These are phyloP conservation scores for Paecilomyces formosus DNA, from an alignment of 2,329 filamentous ascomycete species.

Conservation along the genomic window DNA sequence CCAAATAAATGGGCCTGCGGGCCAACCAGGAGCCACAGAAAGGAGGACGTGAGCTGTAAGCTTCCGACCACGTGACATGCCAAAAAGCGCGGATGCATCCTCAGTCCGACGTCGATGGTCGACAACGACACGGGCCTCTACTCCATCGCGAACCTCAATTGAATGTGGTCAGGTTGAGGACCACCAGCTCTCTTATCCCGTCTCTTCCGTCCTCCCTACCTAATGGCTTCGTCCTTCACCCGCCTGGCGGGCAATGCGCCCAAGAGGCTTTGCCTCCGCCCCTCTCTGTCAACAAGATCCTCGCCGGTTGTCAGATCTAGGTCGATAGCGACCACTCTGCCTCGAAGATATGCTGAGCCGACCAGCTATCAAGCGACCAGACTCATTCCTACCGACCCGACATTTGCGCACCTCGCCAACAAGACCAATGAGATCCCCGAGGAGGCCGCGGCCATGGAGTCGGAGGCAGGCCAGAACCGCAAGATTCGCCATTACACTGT, in stretches of 20 bases:
- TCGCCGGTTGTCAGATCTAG: conserved; percentile 41
- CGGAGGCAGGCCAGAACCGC: conserved; percentile 45
- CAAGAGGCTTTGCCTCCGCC: conserved; percentile 51
- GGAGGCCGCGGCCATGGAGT: conserved; percentile 41
- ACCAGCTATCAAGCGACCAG: conserved; percentile 43
- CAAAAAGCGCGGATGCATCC: conserved; percentile 23
- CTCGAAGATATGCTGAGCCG: conserved; percentile 47
- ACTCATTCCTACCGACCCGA: conserved; percentile 51
- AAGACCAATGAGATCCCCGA: conserved; percentile 33
- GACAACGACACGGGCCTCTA: conserved; percentile 17
- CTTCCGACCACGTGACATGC: not conserved
- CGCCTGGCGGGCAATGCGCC: conserved; percentile 53
- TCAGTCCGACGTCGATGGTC: conserved; percentile 23
- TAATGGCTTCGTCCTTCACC: conserved; percentile 55
- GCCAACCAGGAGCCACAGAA: not conserved
- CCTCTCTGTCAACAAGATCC: conserved; percentile 38
- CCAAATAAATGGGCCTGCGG: not conserved
- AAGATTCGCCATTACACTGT: conserved; percentile 99
- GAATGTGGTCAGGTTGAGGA: conserved; percentile 31
- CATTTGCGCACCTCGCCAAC: conserved; percentile 41
- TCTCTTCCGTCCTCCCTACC: conserved; percentile 14
- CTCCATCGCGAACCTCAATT: conserved; percentile 18
- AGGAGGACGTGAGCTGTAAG: not conserved
- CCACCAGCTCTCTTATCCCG: conserved; percentile 16
- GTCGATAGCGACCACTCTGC: conserved; percentile 48